A percentile compares a stretch with the other conserved stretches of the same genome.
Evolutionary conservation across 2,329 filamentous ascomycete species (phyloP).

Genomic region (Beauveria caledonica): DNA sequence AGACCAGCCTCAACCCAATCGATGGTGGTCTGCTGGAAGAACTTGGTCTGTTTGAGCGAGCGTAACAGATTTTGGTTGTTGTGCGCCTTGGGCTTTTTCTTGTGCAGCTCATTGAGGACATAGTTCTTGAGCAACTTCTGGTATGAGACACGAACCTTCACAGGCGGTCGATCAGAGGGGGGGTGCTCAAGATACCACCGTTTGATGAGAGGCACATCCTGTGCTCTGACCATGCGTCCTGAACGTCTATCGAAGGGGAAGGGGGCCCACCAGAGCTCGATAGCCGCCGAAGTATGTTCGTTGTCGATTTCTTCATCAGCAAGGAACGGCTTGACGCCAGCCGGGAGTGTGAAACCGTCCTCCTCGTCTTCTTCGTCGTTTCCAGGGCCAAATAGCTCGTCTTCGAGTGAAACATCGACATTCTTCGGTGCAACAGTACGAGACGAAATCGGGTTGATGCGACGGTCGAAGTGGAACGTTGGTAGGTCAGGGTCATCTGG

Average conservation of each 20-base stretch:
- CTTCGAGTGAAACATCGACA: conserved; percentile 83
- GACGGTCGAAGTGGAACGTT: conserved; percentile 96
- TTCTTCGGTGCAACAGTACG: conserved; percentile 92
- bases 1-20: conserved; percentile 99
- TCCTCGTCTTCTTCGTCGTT: conserved; percentile 69
- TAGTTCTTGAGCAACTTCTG: conserved; percentile 96
- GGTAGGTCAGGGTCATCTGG: conserved; percentile 83
- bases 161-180: conserved; percentile 73
- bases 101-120: conserved; percentile 93
- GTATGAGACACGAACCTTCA: conserved; percentile 96
- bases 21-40: conserved; percentile 98
- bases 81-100: conserved; percentile 88
- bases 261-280: conserved; percentile 95
- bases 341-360: conserved; percentile 76
- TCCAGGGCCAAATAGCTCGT: conserved; percentile 79
- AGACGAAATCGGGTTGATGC: conserved; percentile 95
- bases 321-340: conserved; percentile 77
- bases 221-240: conserved; percentile 90
- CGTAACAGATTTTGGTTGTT: conserved; percentile 88
- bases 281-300: conserved; percentile 81
- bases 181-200: conserved; percentile 98
- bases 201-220: conserved; percentile 94
- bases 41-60: conserved; percentile 92
- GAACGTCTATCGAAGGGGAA: conserved; percentile 93
- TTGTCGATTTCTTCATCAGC: conserved; percentile 83